Percentiles rank a stretch among this genome's conserved stretches.
Conservation (phyloP, 495 filamentous ascomycete genomes). For the Penicillium coprophilum region DNA sequence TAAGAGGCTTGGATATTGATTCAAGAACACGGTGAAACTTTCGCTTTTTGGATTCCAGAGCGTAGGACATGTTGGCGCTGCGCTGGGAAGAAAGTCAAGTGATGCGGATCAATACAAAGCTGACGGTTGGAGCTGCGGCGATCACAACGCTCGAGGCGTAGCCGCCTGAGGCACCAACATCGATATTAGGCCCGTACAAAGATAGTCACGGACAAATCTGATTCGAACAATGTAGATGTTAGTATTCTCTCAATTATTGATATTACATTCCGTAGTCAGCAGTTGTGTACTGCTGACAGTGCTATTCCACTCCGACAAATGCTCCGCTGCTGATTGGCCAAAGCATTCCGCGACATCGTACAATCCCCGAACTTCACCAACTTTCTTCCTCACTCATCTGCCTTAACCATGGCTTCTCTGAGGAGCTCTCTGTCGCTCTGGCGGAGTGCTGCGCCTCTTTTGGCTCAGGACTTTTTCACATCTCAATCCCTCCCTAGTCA, state of each 20-base stretch:
- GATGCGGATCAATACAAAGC: constrained; percentile 9
- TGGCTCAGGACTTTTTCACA: constrained; percentile 57
- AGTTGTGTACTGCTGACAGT: not conserved
- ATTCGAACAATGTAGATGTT: not conserved
- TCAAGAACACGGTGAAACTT: constrained; percentile 60
- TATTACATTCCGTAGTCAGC: not conserved
- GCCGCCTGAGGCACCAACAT: constrained; percentile 24
- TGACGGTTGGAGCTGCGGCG: constrained; percentile 13
- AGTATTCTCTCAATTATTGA: not conserved
- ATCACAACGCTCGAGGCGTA: constrained; percentile 3
- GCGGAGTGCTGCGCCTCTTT: constrained; percentile 45
- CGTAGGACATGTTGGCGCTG: constrained; percentile 47
- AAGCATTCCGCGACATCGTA: constrained; percentile 21
- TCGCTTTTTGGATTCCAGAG: constrained; percentile 53
- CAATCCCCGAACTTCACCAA: constrained; percentile 17
- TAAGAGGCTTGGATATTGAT: constrained; percentile 41
- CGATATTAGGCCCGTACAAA: not conserved
- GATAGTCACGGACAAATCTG: not conserved
- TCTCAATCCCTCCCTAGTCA: constrained; percentile 60
- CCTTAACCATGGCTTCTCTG: constrained; percentile 38
- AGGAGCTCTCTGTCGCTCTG: constrained; percentile 33
- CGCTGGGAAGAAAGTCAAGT: constrained; percentile 1
- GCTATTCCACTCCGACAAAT: constrained; percentile 20
- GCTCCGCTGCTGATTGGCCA: constrained; percentile 26
- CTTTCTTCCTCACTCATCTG: constrained; percentile 20